These are phyloP conservation scores for Didymella keratinophila DNA, from an alignment of 2,329 filamentous ascomycete genomes.

Conservation along the genomic window DNA sequence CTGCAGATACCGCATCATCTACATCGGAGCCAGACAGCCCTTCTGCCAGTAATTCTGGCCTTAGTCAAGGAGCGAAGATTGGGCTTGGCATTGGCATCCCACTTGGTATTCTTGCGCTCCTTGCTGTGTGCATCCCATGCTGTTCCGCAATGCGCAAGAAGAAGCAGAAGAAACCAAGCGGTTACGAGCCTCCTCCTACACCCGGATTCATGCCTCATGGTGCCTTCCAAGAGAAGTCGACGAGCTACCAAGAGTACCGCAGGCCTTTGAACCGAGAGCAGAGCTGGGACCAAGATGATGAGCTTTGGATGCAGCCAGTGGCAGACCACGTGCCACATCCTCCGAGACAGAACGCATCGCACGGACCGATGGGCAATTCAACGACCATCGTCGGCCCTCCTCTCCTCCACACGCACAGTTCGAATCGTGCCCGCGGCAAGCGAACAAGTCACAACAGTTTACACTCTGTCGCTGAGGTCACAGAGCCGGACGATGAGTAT, in stretches of 20 bases:
- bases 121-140: slow-evolving; percentile 34
- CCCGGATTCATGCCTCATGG: slow-evolving; percentile 49
- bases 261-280: slow-evolving; percentile 30
- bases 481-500: slow-evolving; percentile 39
- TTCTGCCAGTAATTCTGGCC: slow-evolving; percentile 25
- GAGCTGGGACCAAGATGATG: slow-evolving; percentile 46
- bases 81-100: slow-evolving; percentile 56
- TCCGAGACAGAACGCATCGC: slow-evolving; percentile 17
- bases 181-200: slow-evolving; percentile 43
- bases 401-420: slow-evolving; percentile 45
- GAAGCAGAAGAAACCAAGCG: slow-evolving; percentile 30
- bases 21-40: slow-evolving; percentile 29
- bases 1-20: slow-evolving; percentile 14
- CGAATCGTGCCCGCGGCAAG: slow-evolving; percentile 44
- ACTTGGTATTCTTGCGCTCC: slow-evolving; percentile 65
- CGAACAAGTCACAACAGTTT: slow-evolving; percentile 44
- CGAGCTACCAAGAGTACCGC: slow-evolving; percentile 34
- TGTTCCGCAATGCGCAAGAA: slow-evolving; percentile 41
- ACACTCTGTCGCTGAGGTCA: slow-evolving; percentile 44
- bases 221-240: slow-evolving; percentile 43
- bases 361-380: slow-evolving; percentile 27
- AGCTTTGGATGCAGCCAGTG: slow-evolving; percentile 22
- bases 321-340: slow-evolving; percentile 6
- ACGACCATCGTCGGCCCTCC: slow-evolving; percentile 37
- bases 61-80: slow-evolving; percentile 42